Evolutionary conservation across 1,284 basidiomycete genomes (phyloP).

Genomic region (Rhodotorula mucilaginosa): DNA sequence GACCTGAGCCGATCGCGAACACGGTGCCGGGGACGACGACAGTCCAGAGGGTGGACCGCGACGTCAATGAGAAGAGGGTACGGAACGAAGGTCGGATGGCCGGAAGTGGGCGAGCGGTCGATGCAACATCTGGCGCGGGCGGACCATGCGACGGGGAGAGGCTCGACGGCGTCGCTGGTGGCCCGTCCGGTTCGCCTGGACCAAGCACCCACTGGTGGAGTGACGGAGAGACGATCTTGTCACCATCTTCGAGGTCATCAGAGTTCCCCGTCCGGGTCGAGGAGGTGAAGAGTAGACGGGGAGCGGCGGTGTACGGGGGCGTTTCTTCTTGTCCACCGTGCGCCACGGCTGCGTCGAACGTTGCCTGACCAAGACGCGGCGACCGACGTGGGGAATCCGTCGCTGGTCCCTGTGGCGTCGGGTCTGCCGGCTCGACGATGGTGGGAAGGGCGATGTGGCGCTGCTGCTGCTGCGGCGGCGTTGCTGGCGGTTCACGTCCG

Average conservation of each 20-base stretch:
- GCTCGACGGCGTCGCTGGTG: too few species aligned
- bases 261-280: too few species aligned
- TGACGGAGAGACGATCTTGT: too few species aligned
- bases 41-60: slow-evolving; percentile 14
- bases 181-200: too few species aligned
- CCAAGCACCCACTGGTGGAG: too few species aligned
- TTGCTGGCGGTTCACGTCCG: too few species aligned
- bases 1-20: slow-evolving; percentile 67
- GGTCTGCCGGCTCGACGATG: background rate
- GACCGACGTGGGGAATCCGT: slow-evolving; percentile 1
- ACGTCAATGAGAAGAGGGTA: slow-evolving; percentile 33
- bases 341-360: slow-evolving; percentile 23
- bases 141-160: too few species aligned
- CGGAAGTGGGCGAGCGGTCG: background rate
- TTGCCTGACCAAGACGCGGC: slow-evolving; percentile 31
- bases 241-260: too few species aligned
- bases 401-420: background rate
- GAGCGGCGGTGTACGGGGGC: slow-evolving; percentile 11
- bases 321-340: background rate
- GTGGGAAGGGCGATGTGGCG: background rate
- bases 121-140: too few species aligned
- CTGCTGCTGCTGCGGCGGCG: too few species aligned
- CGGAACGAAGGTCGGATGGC: slow-evolving; percentile 18
- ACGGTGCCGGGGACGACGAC: slow-evolving; percentile 66
- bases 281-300: slow-evolving; percentile 17